Base-by-base conservation (phyloP, 2,329 filamentous ascomycete genomes). In the Penicillium verrucosum region DNA sequence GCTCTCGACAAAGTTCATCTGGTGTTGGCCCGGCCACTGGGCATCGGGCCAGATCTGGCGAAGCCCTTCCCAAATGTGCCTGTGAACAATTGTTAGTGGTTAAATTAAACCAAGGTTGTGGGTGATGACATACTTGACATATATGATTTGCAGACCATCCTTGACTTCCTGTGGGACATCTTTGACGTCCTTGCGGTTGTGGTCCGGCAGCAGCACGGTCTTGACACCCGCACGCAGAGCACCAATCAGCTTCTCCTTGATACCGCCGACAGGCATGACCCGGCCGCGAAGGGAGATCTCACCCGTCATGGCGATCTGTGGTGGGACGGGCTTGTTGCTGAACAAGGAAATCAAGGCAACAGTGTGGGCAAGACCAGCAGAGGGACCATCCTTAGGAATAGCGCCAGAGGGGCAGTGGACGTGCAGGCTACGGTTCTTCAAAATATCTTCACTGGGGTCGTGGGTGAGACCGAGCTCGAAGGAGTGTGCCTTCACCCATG, bases 191-290 rank as follows among this genome's bases (percentile, higher is more conserved):
- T 97, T 97, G 61, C 87, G 84, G 73, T 99, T 99, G 65, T 90
- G 88, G 32, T 88, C 84, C 3, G 94, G 94, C 8, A 99, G 79
- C 58, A 99, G 74, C 8, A 99, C 93, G 32, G 90, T 93, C 82
- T 96, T 96, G 60, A 99, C 93, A 29, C 94, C 94, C 2, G 94
- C 94, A 54, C 93, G 84, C 70, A 95, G 81, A 9, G 94, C 94
- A 23, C 94, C 94, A 70, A 99, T 97, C 51, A 97, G 82, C 76
- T 99, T 99, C 84, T 99, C 93, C 77, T 97, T 97, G 78, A 99
- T 97, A 18, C 94, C 94, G 51, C 94, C 94, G 36, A 99, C 94
- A 27, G 93, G 91, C 76, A 94, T 90, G 55, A 99, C 89, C 62
- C 92, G 86, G 23, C 94, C 94, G 41, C 94, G 85, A 27, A 99